These are phyloP conservation scores for Mycothermus thermophilus DNA, from an alignment of 495 filamentous ascomycete species.

Conservation along the genomic window DNA sequence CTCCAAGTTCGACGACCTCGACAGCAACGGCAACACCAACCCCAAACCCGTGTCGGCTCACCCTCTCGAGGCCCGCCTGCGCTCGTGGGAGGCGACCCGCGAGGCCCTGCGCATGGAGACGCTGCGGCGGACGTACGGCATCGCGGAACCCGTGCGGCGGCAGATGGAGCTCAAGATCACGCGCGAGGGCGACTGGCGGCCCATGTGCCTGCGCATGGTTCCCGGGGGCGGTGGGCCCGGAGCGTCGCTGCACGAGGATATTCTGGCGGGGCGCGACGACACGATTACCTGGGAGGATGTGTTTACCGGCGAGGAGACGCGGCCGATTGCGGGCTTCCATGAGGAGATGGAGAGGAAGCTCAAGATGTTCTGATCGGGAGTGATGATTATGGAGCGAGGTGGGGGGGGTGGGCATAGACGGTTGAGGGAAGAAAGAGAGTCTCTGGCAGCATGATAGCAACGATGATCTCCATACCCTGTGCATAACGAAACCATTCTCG, in stretches of 20 bases:
- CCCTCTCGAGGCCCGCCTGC: slow-evolving; percentile 81
- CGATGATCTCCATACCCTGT: no score
- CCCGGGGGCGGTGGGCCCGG: slow-evolving; percentile 23
- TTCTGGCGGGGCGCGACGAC: slow-evolving; percentile 62
- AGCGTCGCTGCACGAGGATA: slow-evolving; percentile 56
- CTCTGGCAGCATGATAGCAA: background rate
- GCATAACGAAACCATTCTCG: no score
- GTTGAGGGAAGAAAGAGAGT: background rate
- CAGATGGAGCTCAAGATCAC: slow-evolving; percentile 90
- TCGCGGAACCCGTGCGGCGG: slow-evolving; percentile 85
- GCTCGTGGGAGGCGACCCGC: slow-evolving; percentile 72
- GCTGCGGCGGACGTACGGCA: slow-evolving; percentile 72
- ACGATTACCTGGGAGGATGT: slow-evolving; percentile 85
- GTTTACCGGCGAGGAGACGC: slow-evolving; percentile 57
- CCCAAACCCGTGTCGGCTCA: slow-evolving; percentile 48
- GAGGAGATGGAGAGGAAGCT: slow-evolving; percentile 88
- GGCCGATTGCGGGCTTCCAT: slow-evolving; percentile 57
- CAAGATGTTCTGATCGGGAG: slow-evolving; percentile 24
- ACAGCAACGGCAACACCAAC: no score
- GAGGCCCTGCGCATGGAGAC: slow-evolving; percentile 74
- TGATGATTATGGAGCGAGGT: background rate
- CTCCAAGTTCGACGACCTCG: no score
- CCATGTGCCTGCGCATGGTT: slow-evolving; percentile 31
- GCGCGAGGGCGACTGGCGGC: slow-evolving; percentile 39
- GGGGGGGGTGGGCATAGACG: background rate